A percentile compares a stretch with the other conserved stretches of the same genome.
These are phyloP conservation scores for Komagataella kurtzmanii DNA, from an alignment of 805 yeast species.

Conservation along the genomic window DNA sequence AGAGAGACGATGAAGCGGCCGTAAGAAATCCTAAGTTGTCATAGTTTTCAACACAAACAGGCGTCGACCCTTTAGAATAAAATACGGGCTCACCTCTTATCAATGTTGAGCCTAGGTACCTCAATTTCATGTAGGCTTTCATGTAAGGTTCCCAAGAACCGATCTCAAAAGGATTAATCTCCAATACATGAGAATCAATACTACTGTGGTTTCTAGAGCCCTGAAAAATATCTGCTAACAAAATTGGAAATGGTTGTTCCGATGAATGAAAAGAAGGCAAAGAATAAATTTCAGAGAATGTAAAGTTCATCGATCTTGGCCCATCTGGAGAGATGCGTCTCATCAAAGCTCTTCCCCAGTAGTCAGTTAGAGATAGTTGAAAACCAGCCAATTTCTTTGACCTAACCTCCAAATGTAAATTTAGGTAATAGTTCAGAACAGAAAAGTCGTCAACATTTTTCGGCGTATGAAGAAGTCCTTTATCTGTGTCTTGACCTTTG, in stretches of 20 bases:
- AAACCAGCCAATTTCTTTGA: constrained; percentile 39
- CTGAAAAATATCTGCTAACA: constrained; percentile 24
- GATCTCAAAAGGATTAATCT: constrained; percentile 52
- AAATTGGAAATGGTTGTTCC: constrained; percentile 37
- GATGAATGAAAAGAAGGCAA: constrained; percentile 21
- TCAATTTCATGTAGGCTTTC: constrained; percentile 32
- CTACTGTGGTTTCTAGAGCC: constrained; percentile 12
- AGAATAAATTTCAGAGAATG: constrained; percentile 24
- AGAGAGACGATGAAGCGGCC: constrained; percentile 75
- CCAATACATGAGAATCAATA: constrained; percentile 27
- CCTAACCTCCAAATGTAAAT: constrained; percentile 39
- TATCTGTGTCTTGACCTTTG: not conserved
- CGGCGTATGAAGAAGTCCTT: not conserved
- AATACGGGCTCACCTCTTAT: constrained; percentile 24
- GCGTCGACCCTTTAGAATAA: not conserved
- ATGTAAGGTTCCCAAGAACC: constrained; percentile 49
- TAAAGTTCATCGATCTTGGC: constrained; percentile 20
- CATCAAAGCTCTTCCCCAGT: constrained; percentile 54
- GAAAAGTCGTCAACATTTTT: constrained; percentile 4
- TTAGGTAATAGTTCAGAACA: constrained; percentile 32
- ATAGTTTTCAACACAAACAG: constrained; percentile 46
- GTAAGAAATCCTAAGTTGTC: constrained; percentile 75
- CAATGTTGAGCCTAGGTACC: constrained; percentile 38
- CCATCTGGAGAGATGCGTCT: constrained; percentile 27
- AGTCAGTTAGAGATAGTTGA: constrained; percentile 47